A percentile compares a stretch with the other conserved stretches of the same genome.
Conservation (phyloP, 1,284 basidiomycete genomes). For the Coniophora puteana region DNA sequence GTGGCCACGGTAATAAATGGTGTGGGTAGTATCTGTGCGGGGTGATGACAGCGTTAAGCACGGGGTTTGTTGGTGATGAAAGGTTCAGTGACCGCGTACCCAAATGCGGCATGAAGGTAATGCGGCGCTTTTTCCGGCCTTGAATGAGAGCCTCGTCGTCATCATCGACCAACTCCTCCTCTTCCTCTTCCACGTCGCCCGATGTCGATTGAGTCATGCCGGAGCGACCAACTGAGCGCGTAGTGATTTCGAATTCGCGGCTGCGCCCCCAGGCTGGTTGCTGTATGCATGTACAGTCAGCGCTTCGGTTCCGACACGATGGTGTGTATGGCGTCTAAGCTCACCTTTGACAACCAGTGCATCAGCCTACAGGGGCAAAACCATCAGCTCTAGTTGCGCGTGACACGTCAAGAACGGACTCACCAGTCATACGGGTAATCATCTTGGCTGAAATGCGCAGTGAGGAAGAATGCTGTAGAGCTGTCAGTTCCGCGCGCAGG, state of each 20-base stretch:
- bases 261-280: slow-evolving; percentile 84
- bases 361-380: slow-evolving; percentile 63
- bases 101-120: slow-evolving; percentile 70
- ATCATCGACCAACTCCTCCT: slow-evolving; percentile 49
- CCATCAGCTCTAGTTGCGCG: slow-evolving; percentile 11
- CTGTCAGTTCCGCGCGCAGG: slow-evolving; percentile 9
- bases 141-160: slow-evolving; percentile 49
- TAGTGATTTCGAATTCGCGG: slow-evolving; percentile 83
- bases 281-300: slow-evolving; percentile 32
- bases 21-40: slow-evolving; percentile 72
- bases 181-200: slow-evolving; percentile 77
- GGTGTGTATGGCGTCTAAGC: slow-evolving; percentile 11
- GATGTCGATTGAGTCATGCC: slow-evolving; percentile 62
- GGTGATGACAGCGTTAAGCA: slow-evolving; percentile 13
- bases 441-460: slow-evolving; percentile 80
- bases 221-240: slow-evolving; percentile 59
- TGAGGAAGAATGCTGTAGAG: slow-evolving; percentile 73
- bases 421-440: slow-evolving; percentile 84
- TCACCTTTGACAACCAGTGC: slow-evolving; percentile 80
- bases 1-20: slow-evolving; percentile 82
- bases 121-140: slow-evolving; percentile 69
- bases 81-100: slow-evolving; percentile 43
- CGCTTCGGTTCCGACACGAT: slow-evolving; percentile 6
- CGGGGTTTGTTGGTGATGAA: slow-evolving; percentile 19
- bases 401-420: slow-evolving; percentile 7